Percentiles rank a stretch among this genome's conserved stretches.
These are phyloP conservation scores for Sporothrix dimorphospora DNA, from an alignment of 2,329 filamentous ascomycete genomes.

Conservation along the genomic window DNA sequence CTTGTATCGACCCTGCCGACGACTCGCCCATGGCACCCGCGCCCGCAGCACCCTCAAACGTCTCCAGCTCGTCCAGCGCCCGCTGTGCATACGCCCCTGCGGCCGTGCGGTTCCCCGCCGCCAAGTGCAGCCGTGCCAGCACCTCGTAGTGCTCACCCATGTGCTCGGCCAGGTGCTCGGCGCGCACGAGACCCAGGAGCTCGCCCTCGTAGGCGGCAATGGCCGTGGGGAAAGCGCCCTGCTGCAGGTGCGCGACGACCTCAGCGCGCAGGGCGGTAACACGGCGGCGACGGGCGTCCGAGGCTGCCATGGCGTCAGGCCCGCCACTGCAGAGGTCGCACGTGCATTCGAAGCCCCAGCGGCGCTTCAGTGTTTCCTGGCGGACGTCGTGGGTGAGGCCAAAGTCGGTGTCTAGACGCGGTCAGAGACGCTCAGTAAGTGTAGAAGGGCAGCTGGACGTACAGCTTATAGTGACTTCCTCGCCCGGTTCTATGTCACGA, in stretches of 20 bases:
- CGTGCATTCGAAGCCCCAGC: slow-evolving; percentile 39
- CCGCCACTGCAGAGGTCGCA: slow-evolving; percentile 35
- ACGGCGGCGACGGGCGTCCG: slow-evolving; percentile 34
- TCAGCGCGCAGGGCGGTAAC: slow-evolving; percentile 21
- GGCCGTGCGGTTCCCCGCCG: slow-evolving; percentile 32
- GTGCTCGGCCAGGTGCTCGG: slow-evolving; percentile 37
- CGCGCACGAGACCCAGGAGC: slow-evolving; percentile 33
- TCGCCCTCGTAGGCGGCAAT: slow-evolving; percentile 33
- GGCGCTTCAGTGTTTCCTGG: slow-evolving; percentile 32
- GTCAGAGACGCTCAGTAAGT: neutral
- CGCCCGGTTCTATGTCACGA: slow-evolving; percentile 36
- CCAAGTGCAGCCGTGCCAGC: slow-evolving; percentile 36
- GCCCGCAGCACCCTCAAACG: slow-evolving; percentile 24
- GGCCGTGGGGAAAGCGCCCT: slow-evolving; percentile 29
- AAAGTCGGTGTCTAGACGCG: slow-evolving; percentile 30
- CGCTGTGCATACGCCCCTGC: slow-evolving; percentile 34
- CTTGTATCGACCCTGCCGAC: neutral
- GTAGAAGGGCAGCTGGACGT: neutral
- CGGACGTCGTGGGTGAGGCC: slow-evolving; percentile 34
- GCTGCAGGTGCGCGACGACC: slow-evolving; percentile 18
- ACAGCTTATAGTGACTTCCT: slow-evolving; percentile 40
- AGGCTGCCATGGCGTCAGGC: slow-evolving; percentile 23
- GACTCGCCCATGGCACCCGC: neutral
- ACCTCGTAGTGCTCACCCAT: slow-evolving; percentile 39
- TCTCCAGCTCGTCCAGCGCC: slow-evolving; percentile 35